Evolutionary conservation across 768 basidiomycete genomes (phyloP).

Genomic region (Mycena olivaceomarginata): DNA sequence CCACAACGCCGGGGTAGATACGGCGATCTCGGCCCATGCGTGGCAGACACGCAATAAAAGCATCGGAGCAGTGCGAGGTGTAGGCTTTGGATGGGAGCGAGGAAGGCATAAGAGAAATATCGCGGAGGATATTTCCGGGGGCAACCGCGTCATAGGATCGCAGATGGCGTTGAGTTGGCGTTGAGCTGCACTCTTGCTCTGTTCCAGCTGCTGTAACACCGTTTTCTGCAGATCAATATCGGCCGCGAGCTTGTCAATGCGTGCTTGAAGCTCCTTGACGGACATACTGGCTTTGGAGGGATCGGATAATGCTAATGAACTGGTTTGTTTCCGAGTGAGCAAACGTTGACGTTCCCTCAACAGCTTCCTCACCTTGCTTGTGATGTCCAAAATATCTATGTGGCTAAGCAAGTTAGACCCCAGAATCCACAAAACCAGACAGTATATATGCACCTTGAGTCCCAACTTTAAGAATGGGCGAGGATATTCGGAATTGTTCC

Average conservation of each 20-base stretch:
- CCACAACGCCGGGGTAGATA: conserved; percentile 13
- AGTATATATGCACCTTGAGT: too few species aligned
- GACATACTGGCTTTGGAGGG: conserved; percentile 1
- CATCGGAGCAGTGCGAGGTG: background rate
- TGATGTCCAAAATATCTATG: too few species aligned
- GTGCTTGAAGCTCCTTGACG: background rate
- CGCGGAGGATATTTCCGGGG: conserved; percentile 4
- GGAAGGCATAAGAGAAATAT: background rate
- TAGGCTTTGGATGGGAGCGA: background rate
- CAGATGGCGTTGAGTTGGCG: conserved; percentile 14
- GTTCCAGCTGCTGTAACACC: background rate
- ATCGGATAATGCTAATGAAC: too few species aligned
- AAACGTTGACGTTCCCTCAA: too few species aligned
- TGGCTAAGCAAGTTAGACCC: too few species aligned
- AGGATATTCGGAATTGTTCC: too few species aligned
- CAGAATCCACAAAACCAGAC: too few species aligned
- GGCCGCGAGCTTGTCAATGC: background rate
- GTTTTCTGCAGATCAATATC: background rate
- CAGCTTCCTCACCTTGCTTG: too few species aligned
- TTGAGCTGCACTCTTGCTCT: background rate
- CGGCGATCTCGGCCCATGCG: conserved; percentile 6
- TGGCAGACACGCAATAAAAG: conserved; percentile 9
- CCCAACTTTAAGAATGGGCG: too few species aligned
- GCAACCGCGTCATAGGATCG: conserved; percentile 15
- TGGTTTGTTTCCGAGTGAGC: too few species aligned